These are phyloP conservation scores for Chaetomium sp. DNA, from an alignment of 2,329 filamentous ascomycete species.

Conservation along the genomic window DNA sequence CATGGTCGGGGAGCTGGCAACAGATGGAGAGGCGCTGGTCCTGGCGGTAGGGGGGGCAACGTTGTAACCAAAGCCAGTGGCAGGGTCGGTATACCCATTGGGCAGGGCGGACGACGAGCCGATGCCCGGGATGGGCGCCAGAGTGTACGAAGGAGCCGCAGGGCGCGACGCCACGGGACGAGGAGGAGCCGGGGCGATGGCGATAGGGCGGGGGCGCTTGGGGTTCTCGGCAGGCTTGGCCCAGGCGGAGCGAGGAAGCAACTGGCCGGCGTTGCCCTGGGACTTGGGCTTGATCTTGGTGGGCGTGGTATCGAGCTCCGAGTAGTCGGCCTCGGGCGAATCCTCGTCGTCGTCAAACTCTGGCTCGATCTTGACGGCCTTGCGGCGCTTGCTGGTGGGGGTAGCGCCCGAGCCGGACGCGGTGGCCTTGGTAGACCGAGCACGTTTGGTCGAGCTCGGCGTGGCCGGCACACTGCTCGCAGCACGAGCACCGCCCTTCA, in stretches of 20 bases:
- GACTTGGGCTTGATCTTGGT: constrained; percentile 22
- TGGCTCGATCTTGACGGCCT: constrained; percentile 20
- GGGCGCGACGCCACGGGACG: background rate
- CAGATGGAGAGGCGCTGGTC: background rate
- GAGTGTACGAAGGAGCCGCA: background rate
- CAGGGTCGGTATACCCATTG: constrained; percentile 17
- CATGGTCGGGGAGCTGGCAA: constrained; percentile 8
- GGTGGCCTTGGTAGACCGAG: constrained; percentile 17
- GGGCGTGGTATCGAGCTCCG: constrained; percentile 37
- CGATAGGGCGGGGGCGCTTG: background rate
- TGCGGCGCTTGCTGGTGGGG: constrained; percentile 28
- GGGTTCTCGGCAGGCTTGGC: constrained; percentile 6
- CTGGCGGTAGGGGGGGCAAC: background rate
- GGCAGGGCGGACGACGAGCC: background rate
- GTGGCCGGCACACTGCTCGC: constrained; percentile 37
- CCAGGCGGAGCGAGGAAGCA: background rate
- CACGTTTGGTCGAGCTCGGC: constrained; percentile 21
- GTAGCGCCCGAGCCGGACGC: constrained; percentile 5
- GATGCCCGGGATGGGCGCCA: constrained; percentile 16
- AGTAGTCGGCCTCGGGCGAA: constrained; percentile 37
- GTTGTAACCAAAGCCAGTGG: constrained; percentile 1
- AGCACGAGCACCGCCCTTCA: constrained; percentile 33
- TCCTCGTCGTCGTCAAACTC: constrained; percentile 31
- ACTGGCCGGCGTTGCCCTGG: background rate
- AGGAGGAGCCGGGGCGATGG: background rate